phyloP scores from a whole-genome alignment of 2,329 filamentous ascomycete species.

The Pyrenophora tritici-repentis region DNA sequence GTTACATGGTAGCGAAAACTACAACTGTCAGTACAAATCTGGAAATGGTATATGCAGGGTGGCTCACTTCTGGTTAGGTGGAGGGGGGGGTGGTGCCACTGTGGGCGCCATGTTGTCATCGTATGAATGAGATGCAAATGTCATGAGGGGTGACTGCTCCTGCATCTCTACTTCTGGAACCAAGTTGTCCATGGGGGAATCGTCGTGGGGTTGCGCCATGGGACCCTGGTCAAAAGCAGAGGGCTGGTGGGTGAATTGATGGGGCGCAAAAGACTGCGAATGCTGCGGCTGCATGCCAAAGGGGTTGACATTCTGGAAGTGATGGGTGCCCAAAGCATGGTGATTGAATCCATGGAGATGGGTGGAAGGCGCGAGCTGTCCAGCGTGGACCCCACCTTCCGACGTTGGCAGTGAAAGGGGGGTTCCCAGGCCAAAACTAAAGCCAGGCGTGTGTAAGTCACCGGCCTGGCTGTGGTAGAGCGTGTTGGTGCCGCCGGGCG shows the following conservation, averaged over 20 bases:
- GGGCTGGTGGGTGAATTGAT: conserved; percentile 79
- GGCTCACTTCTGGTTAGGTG: conserved; percentile 55
- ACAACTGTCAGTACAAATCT: conserved; percentile 26
- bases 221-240: conserved; percentile 71
- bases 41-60: neutral
- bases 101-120: conserved; percentile 55
- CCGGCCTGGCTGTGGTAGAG: conserved; percentile 83
- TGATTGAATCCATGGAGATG: conserved; percentile 71
- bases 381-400: conserved; percentile 66
- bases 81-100: conserved; percentile 33
- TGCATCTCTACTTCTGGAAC: conserved; percentile 64
- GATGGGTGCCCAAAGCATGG: conserved; percentile 45
- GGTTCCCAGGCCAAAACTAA: conserved; percentile 75
- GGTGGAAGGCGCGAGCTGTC: conserved; percentile 49
- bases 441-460: conserved; percentile 81
- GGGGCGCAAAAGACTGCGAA: conserved; percentile 68
- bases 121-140: conserved; percentile 58
- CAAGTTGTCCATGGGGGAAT: conserved; percentile 66
- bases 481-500: conserved; percentile 77
- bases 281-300: conserved; percentile 63
- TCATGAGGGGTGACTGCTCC: conserved; percentile 63
- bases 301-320: conserved; percentile 69
- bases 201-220: conserved; percentile 70
- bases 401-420: conserved; percentile 81
- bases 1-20: conserved; percentile 89